Conservation (phyloP, 1,284 basidiomycete genomes). For the Termitomyces sp. region DNA sequence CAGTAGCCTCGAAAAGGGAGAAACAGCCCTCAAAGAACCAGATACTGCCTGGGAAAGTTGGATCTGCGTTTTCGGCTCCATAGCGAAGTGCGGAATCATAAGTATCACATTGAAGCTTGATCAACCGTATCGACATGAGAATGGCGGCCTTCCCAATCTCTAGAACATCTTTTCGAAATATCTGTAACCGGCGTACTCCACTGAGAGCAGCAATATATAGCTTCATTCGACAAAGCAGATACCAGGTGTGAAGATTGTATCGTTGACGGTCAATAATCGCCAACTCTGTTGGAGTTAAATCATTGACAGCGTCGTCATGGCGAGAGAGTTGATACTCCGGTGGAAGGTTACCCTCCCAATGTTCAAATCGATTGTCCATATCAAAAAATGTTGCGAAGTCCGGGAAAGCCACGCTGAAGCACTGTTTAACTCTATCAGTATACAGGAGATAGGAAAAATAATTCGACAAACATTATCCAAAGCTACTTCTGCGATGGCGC, state of each 20-base stretch:
- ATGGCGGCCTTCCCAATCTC: constrained; percentile 26
- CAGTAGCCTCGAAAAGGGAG: constrained; percentile 35
- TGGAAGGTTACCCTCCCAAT: constrained; percentile 39
- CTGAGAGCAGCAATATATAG: constrained; percentile 32
- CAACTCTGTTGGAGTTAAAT: constrained; percentile 22
- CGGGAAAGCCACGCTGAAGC: constrained; percentile 32
- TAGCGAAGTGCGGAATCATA: constrained; percentile 14
- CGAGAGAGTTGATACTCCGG: constrained; percentile 26
- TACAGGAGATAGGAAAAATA: background rate
- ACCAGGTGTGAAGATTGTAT: constrained; percentile 37
- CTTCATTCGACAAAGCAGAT: constrained; percentile 32
- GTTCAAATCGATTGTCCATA: constrained; percentile 36
- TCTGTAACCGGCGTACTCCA: constrained; percentile 20
- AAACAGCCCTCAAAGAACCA: constrained; percentile 38
- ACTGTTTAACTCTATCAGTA: constrained; percentile 25
- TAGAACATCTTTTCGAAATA: constrained; percentile 17
- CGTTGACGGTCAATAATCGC: constrained; percentile 28
- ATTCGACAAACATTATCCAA: constrained; percentile 32
- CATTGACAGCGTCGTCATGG: constrained; percentile 21
- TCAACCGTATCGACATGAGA: constrained; percentile 28
- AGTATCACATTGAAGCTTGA: constrained; percentile 31
- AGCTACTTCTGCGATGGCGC: constrained; percentile 36
- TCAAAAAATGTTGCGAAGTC: constrained; percentile 32
- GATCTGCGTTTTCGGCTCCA: constrained; percentile 10
- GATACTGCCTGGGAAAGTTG: constrained; percentile 23